A percentile compares a stretch with the other conserved stretches of the same genome.
These are phyloP conservation scores for Lactarius trivialis DNA, from an alignment of 768 basidiomycete genomes.

Conservation along the genomic window DNA sequence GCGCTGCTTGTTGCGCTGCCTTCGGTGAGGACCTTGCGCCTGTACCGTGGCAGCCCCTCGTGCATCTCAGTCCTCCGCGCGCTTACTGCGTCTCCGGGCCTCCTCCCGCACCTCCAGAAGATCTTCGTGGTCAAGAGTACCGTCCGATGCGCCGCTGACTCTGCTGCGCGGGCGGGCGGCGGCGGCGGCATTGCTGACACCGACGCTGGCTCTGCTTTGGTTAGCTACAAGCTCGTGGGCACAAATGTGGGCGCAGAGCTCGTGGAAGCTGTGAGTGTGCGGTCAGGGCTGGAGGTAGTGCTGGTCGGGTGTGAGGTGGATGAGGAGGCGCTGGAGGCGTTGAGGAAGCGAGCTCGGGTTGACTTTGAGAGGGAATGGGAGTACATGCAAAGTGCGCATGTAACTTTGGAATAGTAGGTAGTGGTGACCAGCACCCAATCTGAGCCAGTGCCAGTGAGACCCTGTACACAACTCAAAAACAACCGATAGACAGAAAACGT, in stretches of 20 bases:
- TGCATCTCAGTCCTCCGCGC: not conserved
- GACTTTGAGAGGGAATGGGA: conserved; percentile 6
- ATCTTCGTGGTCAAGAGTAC: not conserved
- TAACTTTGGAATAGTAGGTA: not conserved
- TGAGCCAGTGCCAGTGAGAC: no score
- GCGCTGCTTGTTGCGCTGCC: not conserved
- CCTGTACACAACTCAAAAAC: no score
- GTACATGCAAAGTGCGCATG: not conserved
- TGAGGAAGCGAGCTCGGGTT: conserved; percentile 6
- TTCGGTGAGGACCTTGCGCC: not conserved
- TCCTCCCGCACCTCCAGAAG: conserved; percentile 9
- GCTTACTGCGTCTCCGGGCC: not conserved
- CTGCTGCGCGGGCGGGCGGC: no score
- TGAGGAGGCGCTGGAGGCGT: not conserved
- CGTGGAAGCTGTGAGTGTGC: not conserved
- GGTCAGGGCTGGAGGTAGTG: conserved; percentile 7
- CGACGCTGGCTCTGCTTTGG: not conserved
- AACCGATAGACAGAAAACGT: no score
- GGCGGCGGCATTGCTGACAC: not conserved
- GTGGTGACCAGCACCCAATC: no score
- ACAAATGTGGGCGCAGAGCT: not conserved
- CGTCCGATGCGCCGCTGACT: not conserved
- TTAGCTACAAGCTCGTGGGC: not conserved
- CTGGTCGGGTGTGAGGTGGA: conserved; percentile 6
- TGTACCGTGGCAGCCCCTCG: not conserved